Conservation (phyloP, 106 monocot species). For the Chionographis japonica region DNA sequence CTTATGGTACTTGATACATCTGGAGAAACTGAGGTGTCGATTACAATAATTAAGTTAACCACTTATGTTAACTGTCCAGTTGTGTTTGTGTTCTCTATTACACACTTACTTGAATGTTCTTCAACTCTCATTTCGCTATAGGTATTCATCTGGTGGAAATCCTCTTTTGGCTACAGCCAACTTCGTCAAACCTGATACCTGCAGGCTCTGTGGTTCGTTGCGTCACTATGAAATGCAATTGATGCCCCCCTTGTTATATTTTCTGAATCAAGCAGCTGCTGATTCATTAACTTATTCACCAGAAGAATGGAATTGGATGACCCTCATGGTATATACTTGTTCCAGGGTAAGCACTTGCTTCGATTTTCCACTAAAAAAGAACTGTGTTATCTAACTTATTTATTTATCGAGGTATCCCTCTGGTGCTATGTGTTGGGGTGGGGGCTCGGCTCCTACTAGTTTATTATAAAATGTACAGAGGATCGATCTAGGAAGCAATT, state of each 20-base stretch:
- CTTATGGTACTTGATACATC: too few species aligned
- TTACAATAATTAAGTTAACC: too few species aligned
- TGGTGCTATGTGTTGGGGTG: too few species aligned
- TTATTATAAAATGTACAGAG: too few species aligned
- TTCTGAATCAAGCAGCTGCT: conserved; percentile 68
- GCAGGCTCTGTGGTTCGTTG: conserved; percentile 60
- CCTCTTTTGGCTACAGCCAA: conserved; percentile 48
- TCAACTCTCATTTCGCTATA: conserved; percentile 4
- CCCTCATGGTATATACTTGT: conserved; percentile 74
- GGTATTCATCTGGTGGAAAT: conserved; percentile 73
- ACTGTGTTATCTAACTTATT: too few species aligned
- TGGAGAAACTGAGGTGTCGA: too few species aligned
- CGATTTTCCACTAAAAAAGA: not conserved
- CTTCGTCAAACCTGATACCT: conserved; percentile 35
- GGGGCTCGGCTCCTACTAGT: too few species aligned
- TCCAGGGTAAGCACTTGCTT: conserved; percentile 46
- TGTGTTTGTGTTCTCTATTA: not conserved
- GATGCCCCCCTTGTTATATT: conserved; percentile 88
- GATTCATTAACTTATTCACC: conserved; percentile 25
- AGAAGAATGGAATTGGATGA: conserved; percentile 84
- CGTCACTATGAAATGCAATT: conserved; percentile 81
- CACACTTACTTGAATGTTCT: not conserved
- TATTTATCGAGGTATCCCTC: too few species aligned
- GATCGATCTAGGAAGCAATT: too few species aligned
- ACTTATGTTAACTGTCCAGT: too few species aligned